Evolutionary conservation across 805 yeast genomes (phyloP).

Genomic region (Candida koratica): DNA sequence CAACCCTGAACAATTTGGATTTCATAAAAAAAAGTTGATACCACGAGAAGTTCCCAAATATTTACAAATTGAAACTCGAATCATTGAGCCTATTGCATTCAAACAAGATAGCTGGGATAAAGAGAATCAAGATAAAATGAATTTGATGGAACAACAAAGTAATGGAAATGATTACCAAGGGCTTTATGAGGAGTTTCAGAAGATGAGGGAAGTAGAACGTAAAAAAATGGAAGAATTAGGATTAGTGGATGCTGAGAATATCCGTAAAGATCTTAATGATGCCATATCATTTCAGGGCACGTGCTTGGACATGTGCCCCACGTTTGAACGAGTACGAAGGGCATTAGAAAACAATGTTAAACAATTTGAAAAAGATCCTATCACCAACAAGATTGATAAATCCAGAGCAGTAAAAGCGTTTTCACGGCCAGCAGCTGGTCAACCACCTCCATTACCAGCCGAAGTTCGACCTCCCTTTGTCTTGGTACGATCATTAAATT

Average conservation of each 20-base stretch:
- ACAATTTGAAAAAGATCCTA: constrained; percentile 64
- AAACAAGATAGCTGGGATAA: constrained; percentile 62
- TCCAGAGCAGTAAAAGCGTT: constrained; percentile 80
- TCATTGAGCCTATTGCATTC: constrained; percentile 31
- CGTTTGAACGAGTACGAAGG: constrained; percentile 85
- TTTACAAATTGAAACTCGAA: constrained; percentile 33
- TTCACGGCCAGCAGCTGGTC: constrained; percentile 96
- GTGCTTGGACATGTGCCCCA: constrained; percentile 93
- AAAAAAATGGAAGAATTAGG: constrained; percentile 73
- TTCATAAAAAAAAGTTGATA: constrained; percentile 16
- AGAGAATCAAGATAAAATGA: constrained; percentile 64
- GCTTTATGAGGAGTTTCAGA: constrained; percentile 70
- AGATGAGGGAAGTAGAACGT: constrained; percentile 72
- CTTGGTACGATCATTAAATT: constrained; percentile 61
- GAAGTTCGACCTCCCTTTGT: constrained; percentile 93
- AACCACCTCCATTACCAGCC: constrained; percentile 95
- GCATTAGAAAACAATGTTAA: constrained; percentile 83
- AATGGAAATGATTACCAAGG: constrained; percentile 59
- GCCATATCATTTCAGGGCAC: constrained; percentile 87
- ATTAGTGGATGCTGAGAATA: constrained; percentile 82
- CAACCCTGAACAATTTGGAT: constrained; percentile 29
- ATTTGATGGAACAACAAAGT: constrained; percentile 42
- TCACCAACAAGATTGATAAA: constrained; percentile 50
- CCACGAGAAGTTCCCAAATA: constrained; percentile 35
- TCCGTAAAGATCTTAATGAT: constrained; percentile 75